Percentiles rank a stretch among this genome's conserved stretches.
Conservation (phyloP, 2,329 filamentous ascomycete genomes). For the Chaetoscypha palmicola region DNA sequence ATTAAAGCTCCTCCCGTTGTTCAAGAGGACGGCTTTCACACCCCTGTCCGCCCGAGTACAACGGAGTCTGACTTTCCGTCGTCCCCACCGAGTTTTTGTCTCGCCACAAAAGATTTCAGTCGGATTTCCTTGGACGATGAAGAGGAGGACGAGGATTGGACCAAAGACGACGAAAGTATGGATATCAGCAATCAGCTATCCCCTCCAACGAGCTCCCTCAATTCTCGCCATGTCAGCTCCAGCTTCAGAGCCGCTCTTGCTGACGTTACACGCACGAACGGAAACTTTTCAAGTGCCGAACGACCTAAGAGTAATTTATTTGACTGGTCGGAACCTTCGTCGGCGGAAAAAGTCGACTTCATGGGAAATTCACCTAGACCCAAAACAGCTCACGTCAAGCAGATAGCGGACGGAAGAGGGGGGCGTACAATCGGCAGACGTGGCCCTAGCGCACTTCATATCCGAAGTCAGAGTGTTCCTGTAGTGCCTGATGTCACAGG, state of each 20-base stretch:
- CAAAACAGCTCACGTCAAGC: conserved; percentile 70
- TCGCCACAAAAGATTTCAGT: conserved; percentile 36
- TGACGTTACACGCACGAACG: conserved; percentile 40
- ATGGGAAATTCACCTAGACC: conserved; percentile 57
- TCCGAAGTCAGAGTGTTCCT: conserved; percentile 76
- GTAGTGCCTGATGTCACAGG: conserved; percentile 55
- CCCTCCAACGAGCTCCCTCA: conserved; percentile 48
- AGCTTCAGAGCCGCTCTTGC: conserved; percentile 48
- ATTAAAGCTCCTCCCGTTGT: conserved; percentile 21
- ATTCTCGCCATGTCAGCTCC: conserved; percentile 46
- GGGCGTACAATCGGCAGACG: conserved; percentile 62
- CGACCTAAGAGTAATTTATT: conserved; percentile 64
- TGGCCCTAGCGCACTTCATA: conserved; percentile 57
- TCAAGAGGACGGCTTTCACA: conserved; percentile 17
- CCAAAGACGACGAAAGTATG: conserved; percentile 44
- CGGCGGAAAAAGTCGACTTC: conserved; percentile 53
- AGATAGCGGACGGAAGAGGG: conserved; percentile 62
- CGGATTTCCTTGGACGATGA: conserved; percentile 54
- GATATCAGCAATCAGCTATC: conserved; percentile 50
- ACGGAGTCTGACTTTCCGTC: conserved; percentile 22
- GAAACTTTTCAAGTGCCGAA: conserved; percentile 35
- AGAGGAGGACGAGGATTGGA: conserved; percentile 60
- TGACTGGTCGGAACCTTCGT: conserved; percentile 66
- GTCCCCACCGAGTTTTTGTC: conserved; percentile 28
- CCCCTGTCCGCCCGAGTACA: conserved; percentile 14